Conservation (phyloP, 192 early-diverging fungal genomes). For the Kappamyces sp. region DNA sequence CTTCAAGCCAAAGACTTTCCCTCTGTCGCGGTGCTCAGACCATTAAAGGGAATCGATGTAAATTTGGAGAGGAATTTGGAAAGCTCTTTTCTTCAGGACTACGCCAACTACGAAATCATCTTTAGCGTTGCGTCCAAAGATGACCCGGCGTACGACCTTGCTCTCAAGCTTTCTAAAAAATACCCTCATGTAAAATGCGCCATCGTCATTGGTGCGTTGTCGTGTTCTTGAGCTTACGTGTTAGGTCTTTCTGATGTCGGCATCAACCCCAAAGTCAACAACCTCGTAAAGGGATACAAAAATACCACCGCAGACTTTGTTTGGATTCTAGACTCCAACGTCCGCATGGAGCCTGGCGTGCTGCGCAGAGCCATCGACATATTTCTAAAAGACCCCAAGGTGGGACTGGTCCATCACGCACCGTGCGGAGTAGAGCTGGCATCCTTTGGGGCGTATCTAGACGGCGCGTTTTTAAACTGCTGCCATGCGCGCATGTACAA, state of each 20-base stretch:
- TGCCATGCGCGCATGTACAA: constrained; percentile 94
- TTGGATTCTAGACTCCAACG: constrained; percentile 94
- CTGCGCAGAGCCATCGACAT: constrained; percentile 76
- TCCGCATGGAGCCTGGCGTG: constrained; percentile 69
- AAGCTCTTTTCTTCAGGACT: constrained; percentile 82
- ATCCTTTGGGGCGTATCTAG: constrained; percentile 74
- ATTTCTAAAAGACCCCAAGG: constrained; percentile 55
- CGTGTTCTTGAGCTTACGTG: neutral
- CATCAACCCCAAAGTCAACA: constrained; percentile 95
- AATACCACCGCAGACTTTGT: constrained; percentile 76
- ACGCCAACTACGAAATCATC: constrained; percentile 82
- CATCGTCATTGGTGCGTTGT: constrained; percentile 67
- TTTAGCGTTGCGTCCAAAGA: constrained; percentile 75
- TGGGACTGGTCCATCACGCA: constrained; percentile 95
- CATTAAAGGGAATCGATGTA: constrained; percentile 86
- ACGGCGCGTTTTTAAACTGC: constrained; percentile 79
- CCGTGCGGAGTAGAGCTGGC: constrained; percentile 69
- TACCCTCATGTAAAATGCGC: constrained; percentile 70
- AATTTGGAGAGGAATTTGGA: constrained; percentile 74
- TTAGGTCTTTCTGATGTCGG: constrained; percentile 66
- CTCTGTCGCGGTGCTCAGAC: constrained; percentile 86
- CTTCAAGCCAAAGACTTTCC: constrained; percentile 31
- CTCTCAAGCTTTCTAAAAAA: constrained; percentile 56
- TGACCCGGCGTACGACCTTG: constrained; percentile 80
- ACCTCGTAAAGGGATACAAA: constrained; percentile 78